Base-by-base conservation (phyloP, 1,284 basidiomycete species). In the Apiotrichum domesticum region DNA sequence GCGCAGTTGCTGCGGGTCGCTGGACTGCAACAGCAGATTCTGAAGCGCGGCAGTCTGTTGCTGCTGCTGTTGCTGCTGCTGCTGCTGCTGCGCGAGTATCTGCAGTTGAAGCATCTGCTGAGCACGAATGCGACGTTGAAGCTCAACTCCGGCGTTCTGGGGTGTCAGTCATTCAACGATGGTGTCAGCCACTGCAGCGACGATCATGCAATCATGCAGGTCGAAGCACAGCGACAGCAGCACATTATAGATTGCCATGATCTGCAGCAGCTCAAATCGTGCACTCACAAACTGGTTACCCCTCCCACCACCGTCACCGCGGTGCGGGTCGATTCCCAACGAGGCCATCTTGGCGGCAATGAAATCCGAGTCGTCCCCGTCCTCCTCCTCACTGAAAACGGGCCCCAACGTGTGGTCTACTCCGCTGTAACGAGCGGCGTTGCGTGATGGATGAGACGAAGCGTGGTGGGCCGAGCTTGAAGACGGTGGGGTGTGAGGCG, bases 301-400 rank as follows among this genome's bases (percentile, higher is more conserved):
- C 13, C 37, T 39, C 7, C 37, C 37, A 7, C 45, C 45, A 15
- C 21, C 21, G 21, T 21, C 21, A 21, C 21, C 21, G 21, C 64
- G 63, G 32, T 54, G 58, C 2, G 63, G 61, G 50, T 68, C 64
- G 45, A 72, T 39, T 2, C 68, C 67, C 21, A 72, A 50, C 56
- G 39, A 48, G 10, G 68, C 67, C 71, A 74, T 72, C 54, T 68
- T 68, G 2, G 62, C 57, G 10, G 72, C 68, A n/a, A 74, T 70
- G 46, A 67, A 73, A 43, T 65, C 67, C 6, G 69, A 65, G 53
- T 74, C 72, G 56, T 74, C 72, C 2, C 68, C 70, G 55, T 74
- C 72, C 51, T 74, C 71, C 40, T 74, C 72, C 43, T 71, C 71
- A 46, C 65, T 69, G 55, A 72, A 74, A 2, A 62, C 66, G 5